These are phyloP conservation scores for Backusella tuberculispora DNA, from an alignment of 192 early-diverging fungal species.

Conservation along the genomic window DNA sequence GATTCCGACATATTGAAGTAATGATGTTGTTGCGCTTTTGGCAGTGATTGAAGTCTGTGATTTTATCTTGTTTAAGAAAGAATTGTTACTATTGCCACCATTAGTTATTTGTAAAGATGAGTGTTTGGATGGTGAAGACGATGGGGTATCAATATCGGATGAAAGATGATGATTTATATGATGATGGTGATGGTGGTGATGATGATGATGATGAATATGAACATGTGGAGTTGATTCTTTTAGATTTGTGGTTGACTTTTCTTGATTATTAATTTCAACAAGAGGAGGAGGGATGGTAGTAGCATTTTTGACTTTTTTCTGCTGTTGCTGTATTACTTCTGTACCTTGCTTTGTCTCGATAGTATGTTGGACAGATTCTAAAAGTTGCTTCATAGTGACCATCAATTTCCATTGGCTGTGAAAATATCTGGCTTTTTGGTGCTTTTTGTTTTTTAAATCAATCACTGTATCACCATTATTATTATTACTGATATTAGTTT, in stretches of 20 bases:
- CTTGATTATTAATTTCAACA: background rate
- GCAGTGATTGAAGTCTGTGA: background rate
- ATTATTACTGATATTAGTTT: background rate
- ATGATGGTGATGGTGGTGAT: constrained; percentile 2
- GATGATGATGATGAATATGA: constrained; percentile 21
- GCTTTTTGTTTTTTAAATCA: background rate
- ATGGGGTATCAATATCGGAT: background rate
- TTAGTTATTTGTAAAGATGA: background rate
- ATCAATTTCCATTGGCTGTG: constrained; percentile 12
- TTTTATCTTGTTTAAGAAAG: background rate
- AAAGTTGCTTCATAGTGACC: constrained; percentile 9
- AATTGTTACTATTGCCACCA: background rate
- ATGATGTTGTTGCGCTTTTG: background rate
- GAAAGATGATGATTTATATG: background rate
- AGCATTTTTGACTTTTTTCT: background rate
- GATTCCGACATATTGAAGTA: constrained; percentile 2
- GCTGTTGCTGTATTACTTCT: background rate
- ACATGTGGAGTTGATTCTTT: background rate
- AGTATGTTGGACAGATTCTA: constrained; percentile 14
- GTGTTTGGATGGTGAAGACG: background rate
- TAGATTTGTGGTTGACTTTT: background rate
- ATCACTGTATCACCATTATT: background rate
- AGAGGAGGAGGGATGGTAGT: background rate
- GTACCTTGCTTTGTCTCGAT: background rate
- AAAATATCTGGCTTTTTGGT: constrained; percentile 19